These are phyloP conservation scores for Aspergillus tubingensis DNA, from an alignment of 2,329 filamentous ascomycete genomes.

Conservation along the genomic window DNA sequence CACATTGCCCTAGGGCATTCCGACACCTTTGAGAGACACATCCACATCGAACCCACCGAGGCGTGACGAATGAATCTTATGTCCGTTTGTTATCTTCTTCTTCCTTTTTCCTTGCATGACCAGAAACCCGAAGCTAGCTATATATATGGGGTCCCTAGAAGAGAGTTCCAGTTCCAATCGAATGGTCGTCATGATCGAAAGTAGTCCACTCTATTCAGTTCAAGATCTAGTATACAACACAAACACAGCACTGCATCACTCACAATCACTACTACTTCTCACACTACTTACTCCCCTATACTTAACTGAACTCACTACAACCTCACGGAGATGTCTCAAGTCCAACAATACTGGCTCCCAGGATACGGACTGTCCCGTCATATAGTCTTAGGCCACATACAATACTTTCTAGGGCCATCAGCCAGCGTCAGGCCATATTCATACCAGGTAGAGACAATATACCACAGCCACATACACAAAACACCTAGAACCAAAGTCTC, in stretches of 20 bases:
- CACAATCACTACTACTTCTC: not conserved
- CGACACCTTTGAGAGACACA: not conserved
- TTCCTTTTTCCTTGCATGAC: constrained; percentile 11
- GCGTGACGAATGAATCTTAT: constrained; percentile 2
- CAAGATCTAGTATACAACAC: not conserved
- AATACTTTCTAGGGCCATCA: constrained; percentile 51
- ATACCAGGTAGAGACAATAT: constrained; percentile 43
- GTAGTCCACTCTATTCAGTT: not conserved
- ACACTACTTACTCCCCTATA: too few species aligned
- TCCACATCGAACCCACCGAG: not conserved
- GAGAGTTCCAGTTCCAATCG: not conserved
- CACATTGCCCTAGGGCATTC: constrained; percentile 6
- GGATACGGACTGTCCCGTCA: constrained; percentile 53
- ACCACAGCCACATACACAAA: too few species aligned
- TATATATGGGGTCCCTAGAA: constrained; percentile 9
- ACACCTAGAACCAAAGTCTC: not conserved
- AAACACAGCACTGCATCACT: not conserved
- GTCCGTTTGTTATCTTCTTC: constrained; percentile 12
- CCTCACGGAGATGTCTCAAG: constrained; percentile 35
- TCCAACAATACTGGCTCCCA: constrained; percentile 51
- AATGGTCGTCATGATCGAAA: constrained; percentile 1
- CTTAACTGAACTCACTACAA: too few species aligned
- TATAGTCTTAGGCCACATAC: constrained; percentile 51
- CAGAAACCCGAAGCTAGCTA: constrained; percentile 1
- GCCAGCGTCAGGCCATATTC: constrained; percentile 51